Evolutionary conservation across 352 stramenopile genomes (phyloP).

Genomic region (Pythium insidiosum): DNA sequence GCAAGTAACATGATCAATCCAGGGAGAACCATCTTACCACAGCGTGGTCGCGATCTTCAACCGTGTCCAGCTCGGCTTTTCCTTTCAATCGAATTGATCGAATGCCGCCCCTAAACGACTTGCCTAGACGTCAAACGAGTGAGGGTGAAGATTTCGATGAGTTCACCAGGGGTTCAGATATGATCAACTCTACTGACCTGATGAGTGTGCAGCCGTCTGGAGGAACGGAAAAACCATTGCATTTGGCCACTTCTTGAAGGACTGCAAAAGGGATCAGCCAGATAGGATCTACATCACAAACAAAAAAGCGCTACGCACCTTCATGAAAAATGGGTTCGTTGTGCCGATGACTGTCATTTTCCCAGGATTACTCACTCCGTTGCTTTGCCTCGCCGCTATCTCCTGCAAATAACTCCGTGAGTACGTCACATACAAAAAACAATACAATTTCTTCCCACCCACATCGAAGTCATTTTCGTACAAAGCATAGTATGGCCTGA

Average conservation of each 20-base stretch:
- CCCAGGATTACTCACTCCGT: constrained; percentile 31
- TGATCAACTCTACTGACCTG: not conserved
- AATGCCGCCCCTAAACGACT: too few relatives aligned
- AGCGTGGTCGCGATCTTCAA: constrained; percentile 26
- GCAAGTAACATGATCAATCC: not conserved
- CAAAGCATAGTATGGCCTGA: constrained; percentile 78
- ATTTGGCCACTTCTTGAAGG: constrained; percentile 73
- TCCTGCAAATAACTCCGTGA: constrained; percentile 15
- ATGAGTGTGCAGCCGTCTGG: constrained; percentile 18
- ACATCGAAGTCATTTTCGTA: constrained; percentile 85
- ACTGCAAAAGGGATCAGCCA: too few relatives aligned
- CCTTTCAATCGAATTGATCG: constrained; percentile 45
- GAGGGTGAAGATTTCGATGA: not conserved
- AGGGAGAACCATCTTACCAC: constrained; percentile 17
- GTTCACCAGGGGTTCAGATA: too few relatives aligned
- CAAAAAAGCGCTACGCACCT: too few relatives aligned
- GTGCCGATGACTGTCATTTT: constrained; percentile 65
- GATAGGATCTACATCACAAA: too few relatives aligned
- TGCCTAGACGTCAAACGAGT: too few relatives aligned
- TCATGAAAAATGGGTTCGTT: constrained; percentile 87
- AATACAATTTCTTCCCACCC: constrained; percentile 8
- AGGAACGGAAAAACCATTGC: constrained; percentile 74
- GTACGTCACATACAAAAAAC: not conserved
- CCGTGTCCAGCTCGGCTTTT: constrained; percentile 28
- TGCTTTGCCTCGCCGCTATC: constrained; percentile 45